Conservation (phyloP, 2,329 filamentous ascomycete genomes). For the Epichloe gansuensis region DNA sequence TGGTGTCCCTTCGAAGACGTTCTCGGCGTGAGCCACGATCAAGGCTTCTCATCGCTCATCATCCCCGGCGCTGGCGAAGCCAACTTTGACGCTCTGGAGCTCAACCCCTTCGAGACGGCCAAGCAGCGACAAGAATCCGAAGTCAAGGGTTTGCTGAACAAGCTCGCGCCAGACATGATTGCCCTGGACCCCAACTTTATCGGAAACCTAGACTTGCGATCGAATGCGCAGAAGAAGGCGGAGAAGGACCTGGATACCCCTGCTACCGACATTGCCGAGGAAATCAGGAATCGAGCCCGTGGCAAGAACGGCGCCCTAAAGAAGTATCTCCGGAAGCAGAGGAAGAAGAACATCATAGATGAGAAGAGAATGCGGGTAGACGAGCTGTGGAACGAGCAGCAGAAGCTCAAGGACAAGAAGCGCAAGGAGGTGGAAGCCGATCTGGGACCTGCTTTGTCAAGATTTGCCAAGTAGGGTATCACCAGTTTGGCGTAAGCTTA, state of each 20-base stretch:
- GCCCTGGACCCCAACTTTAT: constrained; percentile 86
- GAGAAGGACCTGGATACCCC: constrained; percentile 72
- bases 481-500: constrained; percentile 31
- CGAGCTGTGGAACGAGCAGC: constrained; percentile 63
- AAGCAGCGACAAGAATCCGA: constrained; percentile 91
- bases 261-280: constrained; percentile 41
- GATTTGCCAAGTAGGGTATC: constrained; percentile 66
- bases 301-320: constrained; percentile 84
- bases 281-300: constrained; percentile 64
- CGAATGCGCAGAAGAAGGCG: constrained; percentile 61
- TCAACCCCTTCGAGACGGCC: constrained; percentile 87
- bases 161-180: constrained; percentile 95
- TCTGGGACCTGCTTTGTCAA: constrained; percentile 71
- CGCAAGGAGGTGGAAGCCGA: constrained; percentile 54
- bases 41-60: constrained; percentile 81
- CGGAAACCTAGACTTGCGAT: constrained; percentile 73
- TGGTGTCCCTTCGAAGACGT: constrained; percentile 97
- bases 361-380: constrained; percentile 83
- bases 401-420: constrained; percentile 53
- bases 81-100: constrained; percentile 88
- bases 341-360: constrained; percentile 87
- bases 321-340: constrained; percentile 84
- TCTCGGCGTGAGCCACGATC: constrained; percentile 70
- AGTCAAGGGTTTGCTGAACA: constrained; percentile 82
- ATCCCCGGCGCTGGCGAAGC: constrained; percentile 92